These are phyloP conservation scores for Platismatia glauca DNA, from an alignment of 495 filamentous ascomycete species.

Conservation along the genomic window DNA sequence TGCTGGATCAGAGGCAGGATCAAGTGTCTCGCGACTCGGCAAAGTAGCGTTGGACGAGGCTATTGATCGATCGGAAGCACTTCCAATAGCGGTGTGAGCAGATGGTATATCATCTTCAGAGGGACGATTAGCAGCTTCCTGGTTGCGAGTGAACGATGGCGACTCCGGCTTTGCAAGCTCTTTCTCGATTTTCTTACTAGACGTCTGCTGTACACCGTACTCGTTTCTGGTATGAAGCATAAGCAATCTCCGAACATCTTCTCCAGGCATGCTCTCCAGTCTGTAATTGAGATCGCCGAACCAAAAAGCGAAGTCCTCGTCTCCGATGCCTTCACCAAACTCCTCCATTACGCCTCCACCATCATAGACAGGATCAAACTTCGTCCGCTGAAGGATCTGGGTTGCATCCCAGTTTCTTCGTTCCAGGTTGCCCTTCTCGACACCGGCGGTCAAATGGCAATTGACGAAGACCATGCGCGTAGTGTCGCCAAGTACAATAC, in stretches of 20 bases:
- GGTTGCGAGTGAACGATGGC: conserved; percentile 3
- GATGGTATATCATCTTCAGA: conserved; percentile 11
- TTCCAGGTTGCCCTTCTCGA: conserved; percentile 66
- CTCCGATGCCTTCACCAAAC: conserved; percentile 61
- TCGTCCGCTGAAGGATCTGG: conserved; percentile 64
- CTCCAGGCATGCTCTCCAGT: conserved; percentile 76
- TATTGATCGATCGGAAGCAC: conserved; percentile 4
- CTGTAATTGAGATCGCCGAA: conserved; percentile 96
- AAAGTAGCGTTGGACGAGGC: not conserved
- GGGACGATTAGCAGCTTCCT: conserved; percentile 14
- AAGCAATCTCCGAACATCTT: conserved; percentile 79
- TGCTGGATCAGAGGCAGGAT: conserved; percentile 47
- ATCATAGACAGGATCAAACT: conserved; percentile 61
- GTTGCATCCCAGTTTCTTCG: conserved; percentile 81
- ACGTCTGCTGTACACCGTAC: conserved; percentile 44
- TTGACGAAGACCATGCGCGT: conserved; percentile 85
- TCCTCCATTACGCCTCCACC: conserved; percentile 42
- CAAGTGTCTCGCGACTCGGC: conserved; percentile 21
- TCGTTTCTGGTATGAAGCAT: conserved; percentile 72
- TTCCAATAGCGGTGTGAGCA: not conserved
- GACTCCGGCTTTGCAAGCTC: conserved; percentile 23
- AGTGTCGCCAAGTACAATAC: conserved; percentile 81
- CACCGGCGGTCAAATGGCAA: conserved; percentile 79
- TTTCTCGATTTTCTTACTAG: conserved; percentile 29
- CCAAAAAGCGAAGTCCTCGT: conserved; percentile 91